phyloP scores from a whole-genome alignment of 2,329 filamentous ascomycete species.

The Hirsutella thompsonii region DNA sequence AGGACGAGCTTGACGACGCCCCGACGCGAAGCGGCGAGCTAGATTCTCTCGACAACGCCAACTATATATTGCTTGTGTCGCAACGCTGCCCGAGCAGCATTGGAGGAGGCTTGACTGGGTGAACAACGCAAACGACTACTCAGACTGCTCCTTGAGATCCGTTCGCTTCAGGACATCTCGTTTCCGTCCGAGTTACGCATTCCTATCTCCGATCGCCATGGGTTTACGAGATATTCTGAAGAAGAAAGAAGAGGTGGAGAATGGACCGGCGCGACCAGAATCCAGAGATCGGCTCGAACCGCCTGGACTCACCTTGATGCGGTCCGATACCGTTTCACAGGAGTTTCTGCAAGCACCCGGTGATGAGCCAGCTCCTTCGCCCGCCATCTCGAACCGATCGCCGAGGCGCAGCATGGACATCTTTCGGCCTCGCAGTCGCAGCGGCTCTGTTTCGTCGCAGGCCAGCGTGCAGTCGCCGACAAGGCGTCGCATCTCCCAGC shows the following conservation, averaged over 20 bases:
- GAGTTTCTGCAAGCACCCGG: conserved; percentile 64
- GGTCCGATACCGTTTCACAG: conserved; percentile 68
- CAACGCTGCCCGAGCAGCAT: no score
- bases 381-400: conserved; percentile 8
- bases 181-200: not conserved
- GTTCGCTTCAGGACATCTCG: no score
- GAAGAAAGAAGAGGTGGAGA: conserved; percentile 31
- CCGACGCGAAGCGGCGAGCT: conserved; percentile 15
- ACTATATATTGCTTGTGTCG: not conserved
- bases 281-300: conserved; percentile 10
- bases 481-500: conserved; percentile 47
- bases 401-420: conserved; percentile 31
- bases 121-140: no score
- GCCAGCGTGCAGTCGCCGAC: conserved; percentile 20
- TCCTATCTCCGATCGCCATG: not conserved
- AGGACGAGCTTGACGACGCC: not conserved
- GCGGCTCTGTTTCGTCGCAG: conserved; percentile 30
- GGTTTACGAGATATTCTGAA: conserved; percentile 37
- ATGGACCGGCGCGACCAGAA: not conserved
- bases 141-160: no score
- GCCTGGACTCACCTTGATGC: conserved; percentile 70
- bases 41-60: not conserved
- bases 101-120: no score
- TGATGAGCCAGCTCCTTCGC: conserved; percentile 1
- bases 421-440: conserved; percentile 32